phyloP scores from a whole-genome alignment of 2,329 filamentous ascomycete genomes.

The Harringtonia lauricola region DNA sequence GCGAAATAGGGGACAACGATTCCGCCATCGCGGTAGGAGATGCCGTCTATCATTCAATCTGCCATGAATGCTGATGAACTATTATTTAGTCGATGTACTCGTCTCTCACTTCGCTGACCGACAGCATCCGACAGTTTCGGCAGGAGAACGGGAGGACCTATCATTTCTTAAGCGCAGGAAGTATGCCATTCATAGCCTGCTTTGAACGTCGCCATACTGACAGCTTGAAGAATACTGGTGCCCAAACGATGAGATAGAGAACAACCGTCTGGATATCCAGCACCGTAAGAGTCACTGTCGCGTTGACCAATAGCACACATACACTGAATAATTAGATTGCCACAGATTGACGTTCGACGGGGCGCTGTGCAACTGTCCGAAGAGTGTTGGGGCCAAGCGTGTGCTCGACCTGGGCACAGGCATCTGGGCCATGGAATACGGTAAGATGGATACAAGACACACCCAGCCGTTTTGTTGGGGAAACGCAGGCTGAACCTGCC shows the following conservation, averaged over 20 bases:
- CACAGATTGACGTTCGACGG: slow-evolving; percentile 10
- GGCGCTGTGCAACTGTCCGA: slow-evolving; percentile 10
- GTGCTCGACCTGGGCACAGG: slow-evolving; percentile 14
- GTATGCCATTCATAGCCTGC: slow-evolving; percentile 7
- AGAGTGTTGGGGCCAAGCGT: slow-evolving; percentile 10
- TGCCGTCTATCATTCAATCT: too few species aligned
- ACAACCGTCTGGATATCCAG: too few species aligned
- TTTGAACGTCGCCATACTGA: neutral
- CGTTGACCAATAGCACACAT: too few species aligned
- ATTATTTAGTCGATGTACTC: neutral
- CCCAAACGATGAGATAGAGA: slow-evolving; percentile 12
- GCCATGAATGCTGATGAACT: too few species aligned
- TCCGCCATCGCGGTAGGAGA: neutral
- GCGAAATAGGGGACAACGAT: too few species aligned
- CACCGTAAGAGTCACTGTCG: neutral
- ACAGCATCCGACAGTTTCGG: slow-evolving; percentile 13
- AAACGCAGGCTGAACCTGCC: neutral
- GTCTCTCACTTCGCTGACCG: slow-evolving; percentile 13
- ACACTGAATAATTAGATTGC: too few species aligned
- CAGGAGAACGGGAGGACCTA: slow-evolving; percentile 15
- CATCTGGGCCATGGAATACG: slow-evolving; percentile 15
- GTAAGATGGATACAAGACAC: too few species aligned
- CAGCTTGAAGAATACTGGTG: slow-evolving; percentile 10
- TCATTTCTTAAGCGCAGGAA: slow-evolving; percentile 15
- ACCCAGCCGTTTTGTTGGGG: too few species aligned